These are phyloP conservation scores for Psophocarpus tetragonolobus DNA, from an alignment of 306 rosid genomes.

Conservation along the genomic window DNA sequence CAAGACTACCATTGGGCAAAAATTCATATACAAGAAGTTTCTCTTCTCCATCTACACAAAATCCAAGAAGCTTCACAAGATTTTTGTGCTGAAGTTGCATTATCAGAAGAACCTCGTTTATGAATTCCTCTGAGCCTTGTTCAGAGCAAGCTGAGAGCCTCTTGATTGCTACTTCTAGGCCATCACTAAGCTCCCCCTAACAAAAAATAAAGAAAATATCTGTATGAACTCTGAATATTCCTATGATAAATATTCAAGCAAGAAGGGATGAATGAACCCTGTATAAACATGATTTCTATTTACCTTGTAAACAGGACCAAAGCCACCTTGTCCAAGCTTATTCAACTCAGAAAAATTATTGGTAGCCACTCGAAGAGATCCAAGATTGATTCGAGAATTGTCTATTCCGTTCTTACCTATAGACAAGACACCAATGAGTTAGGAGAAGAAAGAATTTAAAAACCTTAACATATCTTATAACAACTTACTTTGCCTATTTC, in stretches of 20 bases:
- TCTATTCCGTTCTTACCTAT: slow-evolving; percentile 31
- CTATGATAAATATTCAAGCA: background rate
- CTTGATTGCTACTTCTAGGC: slow-evolving; percentile 68
- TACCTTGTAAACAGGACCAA: slow-evolving; percentile 82
- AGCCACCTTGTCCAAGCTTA: slow-evolving; percentile 79
- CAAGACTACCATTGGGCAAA: slow-evolving; percentile 66
- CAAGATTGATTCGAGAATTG: slow-evolving; percentile 29
- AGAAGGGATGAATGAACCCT: background rate
- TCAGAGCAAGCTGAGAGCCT: slow-evolving; percentile 61
- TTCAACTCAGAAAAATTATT: slow-evolving; percentile 53
- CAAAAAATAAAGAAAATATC: background rate
- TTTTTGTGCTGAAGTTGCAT: slow-evolving; percentile 75
- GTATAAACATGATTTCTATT: background rate
- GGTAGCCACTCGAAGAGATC: slow-evolving; percentile 55
- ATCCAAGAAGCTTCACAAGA: slow-evolving; percentile 74
- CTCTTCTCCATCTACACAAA: slow-evolving; percentile 60
- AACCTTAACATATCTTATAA: background rate
- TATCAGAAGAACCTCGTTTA: slow-evolving; percentile 58
- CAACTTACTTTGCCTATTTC: slow-evolving; percentile 31
- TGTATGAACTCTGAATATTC: background rate
- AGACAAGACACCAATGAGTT: slow-evolving; percentile 20
- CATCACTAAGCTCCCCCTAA: slow-evolving; percentile 49
- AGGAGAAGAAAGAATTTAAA: background rate
- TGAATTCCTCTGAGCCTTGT: slow-evolving; percentile 70
- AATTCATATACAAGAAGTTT: slow-evolving; percentile 67